phyloP scores from a whole-genome alignment of 2,329 filamentous ascomycete genomes.

The Fusarium pseudonygamai region DNA sequence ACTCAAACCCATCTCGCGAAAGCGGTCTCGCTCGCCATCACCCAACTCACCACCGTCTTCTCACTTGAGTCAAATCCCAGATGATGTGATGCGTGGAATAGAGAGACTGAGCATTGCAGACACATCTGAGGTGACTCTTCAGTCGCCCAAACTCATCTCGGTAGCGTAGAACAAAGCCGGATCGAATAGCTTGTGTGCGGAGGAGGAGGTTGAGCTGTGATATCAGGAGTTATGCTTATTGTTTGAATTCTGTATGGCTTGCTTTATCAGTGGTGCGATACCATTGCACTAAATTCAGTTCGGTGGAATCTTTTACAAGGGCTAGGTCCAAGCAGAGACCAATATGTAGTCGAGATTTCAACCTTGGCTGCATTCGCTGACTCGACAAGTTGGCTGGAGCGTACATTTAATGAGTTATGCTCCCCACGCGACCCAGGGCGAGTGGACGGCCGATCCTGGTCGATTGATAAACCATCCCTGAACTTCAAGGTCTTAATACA shows the following conservation, averaged over 20 bases:
- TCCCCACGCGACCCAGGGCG: not conserved
- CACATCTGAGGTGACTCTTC: not conserved
- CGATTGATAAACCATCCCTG: not conserved
- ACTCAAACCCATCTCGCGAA: not conserved
- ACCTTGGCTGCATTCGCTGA: not conserved
- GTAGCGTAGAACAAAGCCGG: not conserved
- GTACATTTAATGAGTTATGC: too few species aligned
- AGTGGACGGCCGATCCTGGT: not conserved
- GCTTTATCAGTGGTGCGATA: not conserved
- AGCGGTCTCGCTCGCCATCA: not conserved
- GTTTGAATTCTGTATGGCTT: not conserved
- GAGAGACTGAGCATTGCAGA: not conserved
- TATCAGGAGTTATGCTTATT: not conserved
- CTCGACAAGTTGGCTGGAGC: not conserved
- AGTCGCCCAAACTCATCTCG: not conserved
- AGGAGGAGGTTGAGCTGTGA: not conserved
- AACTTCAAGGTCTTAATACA: not conserved
- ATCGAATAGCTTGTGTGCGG: not conserved
- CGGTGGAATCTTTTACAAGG: not conserved
- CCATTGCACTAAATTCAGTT: not conserved
- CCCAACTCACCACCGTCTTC: not conserved
- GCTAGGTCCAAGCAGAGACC: not conserved
- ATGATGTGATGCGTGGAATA: not conserved
- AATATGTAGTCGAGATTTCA: too few species aligned
- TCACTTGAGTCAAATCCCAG: not conserved